Evolutionary conservation across 441 rosid genomes (phyloP).

Genomic region (Flueggea neowawraea): DNA sequence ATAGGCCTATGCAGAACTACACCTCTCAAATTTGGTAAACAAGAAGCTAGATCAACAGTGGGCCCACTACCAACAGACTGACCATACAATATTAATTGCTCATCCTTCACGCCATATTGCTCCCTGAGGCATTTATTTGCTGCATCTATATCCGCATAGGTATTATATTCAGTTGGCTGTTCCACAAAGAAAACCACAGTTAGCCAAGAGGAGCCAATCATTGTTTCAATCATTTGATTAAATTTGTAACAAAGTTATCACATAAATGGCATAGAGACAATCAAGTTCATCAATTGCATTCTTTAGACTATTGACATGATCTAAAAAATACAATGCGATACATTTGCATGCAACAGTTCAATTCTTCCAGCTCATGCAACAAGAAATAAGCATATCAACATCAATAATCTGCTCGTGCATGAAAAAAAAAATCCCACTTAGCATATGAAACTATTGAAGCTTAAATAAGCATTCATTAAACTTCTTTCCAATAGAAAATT

Average conservation of each 20-base stretch:
- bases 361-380: too few relatives aligned
- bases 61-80: conserved; percentile 99
- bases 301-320: too few relatives aligned
- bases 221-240: too few relatives aligned
- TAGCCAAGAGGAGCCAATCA: too few relatives aligned
- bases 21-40: conserved; percentile 66
- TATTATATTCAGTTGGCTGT: conserved; percentile 92
- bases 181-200: conserved; percentile 13
- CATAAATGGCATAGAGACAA: too few relatives aligned
- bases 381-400: too few relatives aligned
- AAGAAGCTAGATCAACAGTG: conserved; percentile 80
- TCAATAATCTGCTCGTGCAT: too few relatives aligned
- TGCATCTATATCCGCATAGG: conserved; percentile 83
- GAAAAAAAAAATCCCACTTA: too few relatives aligned
- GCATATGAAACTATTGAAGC: conserved; percentile 1
- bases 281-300: too few relatives aligned
- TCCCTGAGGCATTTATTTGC: conserved; percentile 78
- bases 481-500: conserved; percentile 11
- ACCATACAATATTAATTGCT: conserved; percentile 80
- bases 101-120: conserved; percentile 71
- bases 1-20: conserved; percentile 98
- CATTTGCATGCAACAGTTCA: too few relatives aligned
- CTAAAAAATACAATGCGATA: too few relatives aligned
- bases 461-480: neutral
- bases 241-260: neutral